Evolutionary conservation across 495 filamentous ascomycete genomes (phyloP).

Genomic region (Margaritispora aquatica): DNA sequence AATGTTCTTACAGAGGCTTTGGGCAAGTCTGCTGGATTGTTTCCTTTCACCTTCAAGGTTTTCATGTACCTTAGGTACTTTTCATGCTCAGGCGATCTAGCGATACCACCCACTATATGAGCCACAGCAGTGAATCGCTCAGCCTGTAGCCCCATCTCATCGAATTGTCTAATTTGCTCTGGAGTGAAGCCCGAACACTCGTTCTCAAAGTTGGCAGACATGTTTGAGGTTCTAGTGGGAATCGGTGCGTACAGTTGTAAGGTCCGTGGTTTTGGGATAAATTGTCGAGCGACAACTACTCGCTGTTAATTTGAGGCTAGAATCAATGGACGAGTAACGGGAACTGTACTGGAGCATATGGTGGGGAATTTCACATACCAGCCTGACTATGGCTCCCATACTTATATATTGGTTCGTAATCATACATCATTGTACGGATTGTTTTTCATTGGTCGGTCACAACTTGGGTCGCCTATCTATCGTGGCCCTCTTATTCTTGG

Average conservation of each 20-base stretch:
- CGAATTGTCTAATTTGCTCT: too few relatives aligned
- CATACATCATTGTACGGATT: neutral
- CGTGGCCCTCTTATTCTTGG: neutral
- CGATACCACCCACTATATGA: too few relatives aligned
- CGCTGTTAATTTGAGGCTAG: neutral
- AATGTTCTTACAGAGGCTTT: neutral
- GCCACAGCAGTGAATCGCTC: too few relatives aligned
- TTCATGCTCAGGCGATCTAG: too few relatives aligned
- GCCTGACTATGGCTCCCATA: neutral
- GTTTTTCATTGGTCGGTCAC: neutral
- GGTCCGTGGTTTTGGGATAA: neutral
- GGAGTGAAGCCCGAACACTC: too few relatives aligned
- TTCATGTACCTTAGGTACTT: too few relatives aligned
- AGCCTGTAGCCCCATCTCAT: too few relatives aligned
- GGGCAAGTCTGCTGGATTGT: neutral
- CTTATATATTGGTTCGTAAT: slow-evolving; percentile 1
- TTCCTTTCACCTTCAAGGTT: too few relatives aligned
- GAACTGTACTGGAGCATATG: neutral
- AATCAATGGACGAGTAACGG: neutral
- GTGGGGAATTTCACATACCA: neutral
- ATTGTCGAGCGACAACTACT: neutral
- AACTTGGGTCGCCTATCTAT: neutral
- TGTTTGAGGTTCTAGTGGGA: neutral
- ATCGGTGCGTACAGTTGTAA: neutral
- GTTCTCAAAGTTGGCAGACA: too few relatives aligned